Evolutionary conservation across 176 grass and related monocot species (phyloP), one percentile per base, ranked within the genome.

Genomic region (Oryza coarctata): DNA sequence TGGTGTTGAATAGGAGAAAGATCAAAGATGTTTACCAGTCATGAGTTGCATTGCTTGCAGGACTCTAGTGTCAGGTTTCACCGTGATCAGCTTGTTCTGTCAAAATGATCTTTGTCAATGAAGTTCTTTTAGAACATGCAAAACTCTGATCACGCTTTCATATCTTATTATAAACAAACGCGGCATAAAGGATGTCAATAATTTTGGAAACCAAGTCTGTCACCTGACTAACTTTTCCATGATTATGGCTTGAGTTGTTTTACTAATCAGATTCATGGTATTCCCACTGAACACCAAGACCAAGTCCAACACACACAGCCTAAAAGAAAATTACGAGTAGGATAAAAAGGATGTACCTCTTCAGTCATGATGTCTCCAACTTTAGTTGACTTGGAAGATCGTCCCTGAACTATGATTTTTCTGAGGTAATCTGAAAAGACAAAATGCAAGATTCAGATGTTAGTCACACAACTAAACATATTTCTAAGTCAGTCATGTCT

Each of bases 321-420:
- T 18, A 15, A 30, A 11, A 62, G 10, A 23, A 22, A 22, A 28
- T n/a, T 8, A n/a, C n/a, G n/a, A n/a, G n/a, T n/a, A n/a, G n/a
- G n/a, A n/a, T n/a, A n/a, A n/a, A n/a, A n/a, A n/a, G n/a, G 8
- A 17, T 6, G 68, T 88, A 99, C 97, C 91, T 99, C 97, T 87
- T 99, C 97, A 79, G 97, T 99, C 97, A 99, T 99, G 80, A 99
- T 99, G 78, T 99, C 97, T 74, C 97, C 97, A 81, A 99, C 97
- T 88, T 94, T 94, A 65, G 97, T 99, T 26, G 97, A 99, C 88
- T 99, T 99, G 29, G 97, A 99, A 71, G 97, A 99, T 88, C 91
- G 87, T 75, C 97, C 97, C 70, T 95, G 93, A 45, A 99, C 97
- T 65, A 99, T 99, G 34, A 99, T 99, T 86, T 99, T 99, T 50